Percentiles rank a stretch among this genome's conserved stretches.
Conservation (phyloP, 495 filamentous ascomycete species). For the Daldinia loculata region DNA sequence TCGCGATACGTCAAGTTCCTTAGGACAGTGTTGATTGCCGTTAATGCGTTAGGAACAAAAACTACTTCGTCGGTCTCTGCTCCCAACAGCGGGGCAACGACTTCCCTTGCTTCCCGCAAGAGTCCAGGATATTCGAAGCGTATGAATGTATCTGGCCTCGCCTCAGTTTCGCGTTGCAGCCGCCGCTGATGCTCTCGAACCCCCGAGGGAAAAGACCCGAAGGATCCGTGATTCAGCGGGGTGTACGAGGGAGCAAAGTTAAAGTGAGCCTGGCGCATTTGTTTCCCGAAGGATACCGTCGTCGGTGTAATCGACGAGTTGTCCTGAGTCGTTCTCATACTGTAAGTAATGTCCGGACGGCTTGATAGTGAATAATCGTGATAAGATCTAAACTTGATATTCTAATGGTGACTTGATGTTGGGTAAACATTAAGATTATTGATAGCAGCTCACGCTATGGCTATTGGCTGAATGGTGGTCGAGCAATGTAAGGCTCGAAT, state of each 20-base stretch:
- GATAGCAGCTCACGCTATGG: not conserved
- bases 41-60: conserved; percentile 81
- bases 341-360: not conserved
- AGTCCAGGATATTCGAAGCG: conserved; percentile 63
- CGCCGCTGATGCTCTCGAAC: conserved; percentile 46
- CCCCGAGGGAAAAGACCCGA: conserved; percentile 48
- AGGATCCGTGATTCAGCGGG: conserved; percentile 55
- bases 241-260: conserved; percentile 48
- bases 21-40: conserved; percentile 80
- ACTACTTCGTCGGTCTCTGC: conserved; percentile 70
- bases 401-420: not conserved
- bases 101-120: conserved; percentile 66
- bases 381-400: not conserved
- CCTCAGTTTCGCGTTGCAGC: conserved; percentile 46
- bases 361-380: not conserved
- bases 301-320: conserved; percentile 6
- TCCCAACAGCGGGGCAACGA: conserved; percentile 68
- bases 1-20: conserved; percentile 67
- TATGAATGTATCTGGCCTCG: conserved; percentile 54
- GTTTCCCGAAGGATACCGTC: conserved; percentile 43
- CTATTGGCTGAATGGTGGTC: not conserved
- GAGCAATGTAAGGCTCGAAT: not conserved
- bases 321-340: conserved; percentile 19
- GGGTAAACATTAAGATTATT: not conserved
- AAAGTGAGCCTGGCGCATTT: conserved; percentile 51